Base-by-base conservation (phyloP, 768 basidiomycete genomes). In the Hygrophorus pudorinus region DNA sequence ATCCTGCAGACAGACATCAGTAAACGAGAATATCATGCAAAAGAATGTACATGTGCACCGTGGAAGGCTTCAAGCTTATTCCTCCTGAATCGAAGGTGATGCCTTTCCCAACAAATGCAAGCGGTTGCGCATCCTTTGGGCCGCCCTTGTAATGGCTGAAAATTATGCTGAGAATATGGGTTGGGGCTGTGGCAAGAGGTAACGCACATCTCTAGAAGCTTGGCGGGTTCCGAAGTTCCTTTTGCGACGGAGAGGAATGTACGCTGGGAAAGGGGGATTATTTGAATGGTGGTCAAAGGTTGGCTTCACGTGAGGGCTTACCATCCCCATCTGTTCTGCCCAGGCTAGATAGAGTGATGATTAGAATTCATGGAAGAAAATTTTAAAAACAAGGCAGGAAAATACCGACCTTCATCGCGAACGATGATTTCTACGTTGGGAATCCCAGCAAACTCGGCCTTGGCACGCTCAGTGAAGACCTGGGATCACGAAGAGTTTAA, bases 11-110 rank as follows among this genome's bases (percentile, higher is more conserved):
- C n/a, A 43, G 29, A 7, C 8, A 13, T 37, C 12, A 43, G 41
- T 11, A 10, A 42, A 42, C 13, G 11, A 16, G 13, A 27, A 34
- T 8, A 3, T 14, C 9, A 44, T 1, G 17, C 35, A 4, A 14
- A 40, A 14, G n/a, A 34, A 41, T 42, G 36, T n/a, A 34, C 4
- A 6, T 5, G 68, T 76, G 53, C 48, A 80, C 85, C 28, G 71
- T 70, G 28, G 71, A 57, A n/a, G 85, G 78, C 63, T 92, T 92
- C 60, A 93, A 64, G 47, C 81, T 84, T 60, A 90, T 90, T 52
- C 87, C 87, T 69, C 88, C 88, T 2, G 79, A 78, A 60, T 93
- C 88, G 51, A 92, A 93, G 12, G 88, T 90, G 57, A 92, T 81
- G 48, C 89, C 89, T 59, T 92, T 91, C 28, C 89, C 89, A 29